Evolutionary conservation across 2,329 filamentous ascomycete species (phyloP).

Genomic region (Trichoderma atrobrunneum): DNA sequence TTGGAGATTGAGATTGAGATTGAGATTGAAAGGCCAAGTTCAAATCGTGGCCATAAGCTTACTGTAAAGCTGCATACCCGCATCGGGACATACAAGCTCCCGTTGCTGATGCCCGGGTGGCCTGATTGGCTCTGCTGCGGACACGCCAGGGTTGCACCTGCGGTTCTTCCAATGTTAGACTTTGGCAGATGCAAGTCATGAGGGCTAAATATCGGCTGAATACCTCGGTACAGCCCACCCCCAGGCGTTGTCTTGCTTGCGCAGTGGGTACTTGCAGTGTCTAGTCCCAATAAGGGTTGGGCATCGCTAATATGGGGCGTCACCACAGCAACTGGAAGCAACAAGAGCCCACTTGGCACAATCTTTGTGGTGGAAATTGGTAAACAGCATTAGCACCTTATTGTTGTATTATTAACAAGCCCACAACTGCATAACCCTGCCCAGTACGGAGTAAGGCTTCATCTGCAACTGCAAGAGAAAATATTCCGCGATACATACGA

Average conservation of each 20-base stretch:
- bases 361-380: slow-evolving; percentile 24
- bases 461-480: neutral
- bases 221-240: neutral
- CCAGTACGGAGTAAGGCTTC: slow-evolving; percentile 6
- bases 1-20: neutral
- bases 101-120: neutral
- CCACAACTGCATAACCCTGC: slow-evolving; percentile 9
- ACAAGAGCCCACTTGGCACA: slow-evolving; percentile 20
- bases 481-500: neutral
- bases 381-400: slow-evolving; percentile 26
- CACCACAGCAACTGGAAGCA: slow-evolving; percentile 27
- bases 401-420: slow-evolving; percentile 7
- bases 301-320: slow-evolving; percentile 26
- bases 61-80: neutral
- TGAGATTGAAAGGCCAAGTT: neutral
- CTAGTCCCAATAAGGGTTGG: neutral
- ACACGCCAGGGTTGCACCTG: slow-evolving; percentile 17
- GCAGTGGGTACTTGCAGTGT: neutral
- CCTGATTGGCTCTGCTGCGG: slow-evolving; percentile 19
- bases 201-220: neutral
- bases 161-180: neutral
- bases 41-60: neutral
- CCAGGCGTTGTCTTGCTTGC: neutral
- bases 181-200: neutral
- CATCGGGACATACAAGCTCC: slow-evolving; percentile 4